These are phyloP conservation scores for Kodamaea ohmeri DNA, from an alignment of 1,139 yeast species.

Conservation along the genomic window DNA sequence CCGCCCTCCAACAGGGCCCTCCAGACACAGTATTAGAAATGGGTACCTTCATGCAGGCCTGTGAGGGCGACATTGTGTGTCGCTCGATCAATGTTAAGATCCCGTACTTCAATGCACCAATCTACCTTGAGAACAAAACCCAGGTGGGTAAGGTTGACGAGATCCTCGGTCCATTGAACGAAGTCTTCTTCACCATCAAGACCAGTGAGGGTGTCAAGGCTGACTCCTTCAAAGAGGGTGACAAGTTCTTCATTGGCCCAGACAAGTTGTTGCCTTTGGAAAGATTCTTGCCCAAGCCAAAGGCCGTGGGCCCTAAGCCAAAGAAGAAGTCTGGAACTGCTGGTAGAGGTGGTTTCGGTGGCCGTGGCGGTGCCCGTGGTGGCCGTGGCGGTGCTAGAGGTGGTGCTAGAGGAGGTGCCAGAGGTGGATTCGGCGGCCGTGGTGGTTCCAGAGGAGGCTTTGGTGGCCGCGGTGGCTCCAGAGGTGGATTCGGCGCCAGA, in stretches of 20 bases:
- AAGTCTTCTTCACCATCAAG: slow-evolving; percentile 93
- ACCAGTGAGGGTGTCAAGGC: slow-evolving; percentile 97
- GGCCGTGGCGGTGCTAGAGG: slow-evolving; percentile 49
- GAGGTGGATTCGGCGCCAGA: slow-evolving; percentile 48
- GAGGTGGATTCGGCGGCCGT: slow-evolving; percentile 46
- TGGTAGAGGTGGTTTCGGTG: slow-evolving; percentile 42
- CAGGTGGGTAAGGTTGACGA: slow-evolving; percentile 98
- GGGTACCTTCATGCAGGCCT: slow-evolving; percentile 89
- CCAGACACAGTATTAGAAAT: slow-evolving; percentile 93
- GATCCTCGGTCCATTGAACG: slow-evolving; percentile 95
- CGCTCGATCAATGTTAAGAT: slow-evolving; percentile 90
- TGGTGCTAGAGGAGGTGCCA: slow-evolving; percentile 42
- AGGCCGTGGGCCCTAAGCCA: slow-evolving; percentile 72
- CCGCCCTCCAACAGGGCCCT: slow-evolving; percentile 73
- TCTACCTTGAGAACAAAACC: slow-evolving; percentile 90
- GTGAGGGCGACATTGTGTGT: slow-evolving; percentile 97
- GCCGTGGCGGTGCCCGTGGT: slow-evolving; percentile 37
- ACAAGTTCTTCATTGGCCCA: slow-evolving; percentile 91
- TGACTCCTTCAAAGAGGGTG: slow-evolving; percentile 88
- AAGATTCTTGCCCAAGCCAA: slow-evolving; percentile 92
- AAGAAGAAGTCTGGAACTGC: slow-evolving; percentile 63
- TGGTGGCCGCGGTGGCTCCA: slow-evolving; percentile 43
- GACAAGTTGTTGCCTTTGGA: slow-evolving; percentile 95
- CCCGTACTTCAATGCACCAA: slow-evolving; percentile 99
- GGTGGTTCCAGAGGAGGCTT: slow-evolving; percentile 43